Conservation (phyloP, 148 eudicot genomes). For the Amaranthus cruentus region DNA sequence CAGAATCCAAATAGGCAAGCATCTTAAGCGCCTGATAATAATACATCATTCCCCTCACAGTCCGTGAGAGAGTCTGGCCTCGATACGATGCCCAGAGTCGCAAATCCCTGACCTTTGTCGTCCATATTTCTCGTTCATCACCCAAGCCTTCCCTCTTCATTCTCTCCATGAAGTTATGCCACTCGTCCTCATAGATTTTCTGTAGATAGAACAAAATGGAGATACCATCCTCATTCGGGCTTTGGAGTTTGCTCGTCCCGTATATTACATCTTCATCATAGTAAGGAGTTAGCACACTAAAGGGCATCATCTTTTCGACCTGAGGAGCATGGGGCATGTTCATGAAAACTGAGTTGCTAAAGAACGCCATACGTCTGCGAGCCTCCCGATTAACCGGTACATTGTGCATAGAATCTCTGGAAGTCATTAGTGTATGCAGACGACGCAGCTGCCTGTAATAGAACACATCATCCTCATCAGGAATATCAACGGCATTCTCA, state of each 20-base stretch:
- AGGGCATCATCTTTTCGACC: slow-evolving; percentile 94
- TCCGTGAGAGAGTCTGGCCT: slow-evolving; percentile 93
- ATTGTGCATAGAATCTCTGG: slow-evolving; percentile 77
- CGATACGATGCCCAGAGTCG: slow-evolving; percentile 97
- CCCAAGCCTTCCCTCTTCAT: slow-evolving; percentile 83
- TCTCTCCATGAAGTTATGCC: slow-evolving; percentile 78
- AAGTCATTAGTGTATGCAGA: slow-evolving; percentile 62
- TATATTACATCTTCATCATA: slow-evolving; percentile 87
- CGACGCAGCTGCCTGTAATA: slow-evolving; percentile 71
- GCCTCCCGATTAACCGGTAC: slow-evolving; percentile 77
- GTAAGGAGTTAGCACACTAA: slow-evolving; percentile 87
- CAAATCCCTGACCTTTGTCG: slow-evolving; percentile 57
- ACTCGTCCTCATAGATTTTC: slow-evolving; percentile 86
- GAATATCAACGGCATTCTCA: slow-evolving; percentile 69
- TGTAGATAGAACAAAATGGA: slow-evolving; percentile 89
- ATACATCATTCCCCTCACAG: slow-evolving; percentile 98
- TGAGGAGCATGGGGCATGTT: slow-evolving; percentile 93
- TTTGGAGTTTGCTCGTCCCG: slow-evolving; percentile 56
- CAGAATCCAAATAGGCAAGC: slow-evolving; percentile 86
- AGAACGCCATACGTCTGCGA: slow-evolving; percentile 74
- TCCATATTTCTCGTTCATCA: slow-evolving; percentile 60
- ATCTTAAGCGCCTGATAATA: slow-evolving; percentile 84
- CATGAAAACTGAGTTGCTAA: slow-evolving; percentile 92
- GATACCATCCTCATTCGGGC: slow-evolving; percentile 78
- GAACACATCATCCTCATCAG: slow-evolving; percentile 49